Evolutionary conservation across 768 basidiomycete genomes (phyloP).

Genomic region (Tylopilus sp.): DNA sequence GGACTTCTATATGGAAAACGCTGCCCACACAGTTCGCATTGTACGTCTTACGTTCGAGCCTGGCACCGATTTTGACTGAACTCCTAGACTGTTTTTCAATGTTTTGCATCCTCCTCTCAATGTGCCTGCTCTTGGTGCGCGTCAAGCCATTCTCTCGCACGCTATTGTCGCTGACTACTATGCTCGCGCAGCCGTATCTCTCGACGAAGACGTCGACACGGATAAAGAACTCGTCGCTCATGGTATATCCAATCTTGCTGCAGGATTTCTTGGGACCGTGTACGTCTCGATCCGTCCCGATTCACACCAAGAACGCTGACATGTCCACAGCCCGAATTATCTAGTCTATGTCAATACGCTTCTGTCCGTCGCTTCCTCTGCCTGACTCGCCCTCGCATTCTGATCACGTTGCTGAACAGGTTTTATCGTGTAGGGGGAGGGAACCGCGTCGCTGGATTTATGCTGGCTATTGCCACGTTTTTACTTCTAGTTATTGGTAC

Average conservation of each 20-base stretch:
- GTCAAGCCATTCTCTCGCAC: background rate
- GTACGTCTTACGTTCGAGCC: slow-evolving; percentile 39
- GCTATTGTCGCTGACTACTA: background rate
- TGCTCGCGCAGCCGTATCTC: slow-evolving; percentile 63
- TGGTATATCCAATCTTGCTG: slow-evolving; percentile 84
- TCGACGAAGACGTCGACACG: slow-evolving; percentile 86
- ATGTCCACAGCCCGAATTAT: slow-evolving; percentile 63
- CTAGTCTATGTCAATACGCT: slow-evolving; percentile 86
- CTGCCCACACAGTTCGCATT: slow-evolving; percentile 94
- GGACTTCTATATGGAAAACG: slow-evolving; percentile 70
- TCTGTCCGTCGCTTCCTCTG: slow-evolving; percentile 42
- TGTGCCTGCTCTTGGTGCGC: slow-evolving; percentile 79
- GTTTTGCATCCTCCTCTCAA: slow-evolving; percentile 83
- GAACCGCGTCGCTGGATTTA: slow-evolving; percentile 77
- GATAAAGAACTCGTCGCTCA: slow-evolving; percentile 91
- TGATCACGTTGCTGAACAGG: slow-evolving; percentile 26
- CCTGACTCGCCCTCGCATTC: background rate
- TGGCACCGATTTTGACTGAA: slow-evolving; percentile 11
- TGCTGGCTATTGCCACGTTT: slow-evolving; percentile 75
- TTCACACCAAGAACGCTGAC: slow-evolving; percentile 1
- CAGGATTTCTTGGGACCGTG: slow-evolving; percentile 81
- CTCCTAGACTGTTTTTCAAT: slow-evolving; percentile 74
- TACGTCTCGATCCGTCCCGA: slow-evolving; percentile 35
- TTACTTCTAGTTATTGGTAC: slow-evolving; percentile 80
- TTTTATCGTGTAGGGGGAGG: slow-evolving; percentile 94